These are phyloP conservation scores for Henckelia pumila DNA, from an alignment of 257 asterid genomes.

Conservation along the genomic window DNA sequence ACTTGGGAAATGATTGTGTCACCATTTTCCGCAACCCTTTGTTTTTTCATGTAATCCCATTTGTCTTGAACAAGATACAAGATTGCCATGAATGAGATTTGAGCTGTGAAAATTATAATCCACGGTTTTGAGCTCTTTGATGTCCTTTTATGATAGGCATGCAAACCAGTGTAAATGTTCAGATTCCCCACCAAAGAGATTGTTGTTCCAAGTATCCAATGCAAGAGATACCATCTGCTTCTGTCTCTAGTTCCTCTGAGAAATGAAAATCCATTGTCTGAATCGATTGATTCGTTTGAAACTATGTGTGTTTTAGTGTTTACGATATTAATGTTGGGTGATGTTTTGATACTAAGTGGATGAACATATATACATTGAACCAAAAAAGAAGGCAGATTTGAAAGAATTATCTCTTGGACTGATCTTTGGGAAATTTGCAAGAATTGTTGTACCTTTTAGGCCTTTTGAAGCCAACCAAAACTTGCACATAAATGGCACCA, in stretches of 20 bases:
- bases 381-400: neutral
- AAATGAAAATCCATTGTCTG: neutral
- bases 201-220: conserved; percentile 75
- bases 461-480: conserved; percentile 54
- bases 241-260: conserved; percentile 59
- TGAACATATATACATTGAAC: no score
- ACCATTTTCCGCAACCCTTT: conserved; percentile 21
- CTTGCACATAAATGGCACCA: conserved; percentile 62
- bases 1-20: neutral
- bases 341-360: no score
- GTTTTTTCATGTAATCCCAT: conserved; percentile 71
- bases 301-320: no score
- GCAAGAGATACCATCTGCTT: conserved; percentile 59
- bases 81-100: conserved; percentile 58
- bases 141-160: conserved; percentile 58
- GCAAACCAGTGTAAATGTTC: conserved; percentile 68
- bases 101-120: conserved; percentile 67
- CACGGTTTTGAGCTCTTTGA: conserved; percentile 52
- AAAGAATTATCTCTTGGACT: conserved; percentile 48
- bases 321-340: no score
- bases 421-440: neutral
- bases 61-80: conserved; percentile 80
- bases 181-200: conserved; percentile 51
- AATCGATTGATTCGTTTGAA: neutral
- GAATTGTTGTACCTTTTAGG: conserved; percentile 64